A percentile compares a stretch with the other conserved stretches of the same genome.
Conservation (phyloP, 441 rosid genomes). For the Populus hybrid region DNA sequence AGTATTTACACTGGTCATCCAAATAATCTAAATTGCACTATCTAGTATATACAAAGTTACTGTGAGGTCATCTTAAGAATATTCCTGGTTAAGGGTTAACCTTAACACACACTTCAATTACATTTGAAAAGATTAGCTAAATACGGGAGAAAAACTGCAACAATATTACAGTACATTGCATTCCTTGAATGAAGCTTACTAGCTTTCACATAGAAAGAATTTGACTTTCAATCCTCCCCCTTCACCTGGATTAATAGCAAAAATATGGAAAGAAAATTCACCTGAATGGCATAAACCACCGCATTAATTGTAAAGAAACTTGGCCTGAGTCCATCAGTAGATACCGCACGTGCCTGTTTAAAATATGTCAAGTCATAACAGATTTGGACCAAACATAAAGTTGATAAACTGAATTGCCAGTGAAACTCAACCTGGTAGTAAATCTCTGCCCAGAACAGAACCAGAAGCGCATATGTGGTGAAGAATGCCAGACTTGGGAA, state of each 20-base stretch:
- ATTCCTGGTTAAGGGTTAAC: background rate
- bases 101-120: background rate
- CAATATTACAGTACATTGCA: background rate
- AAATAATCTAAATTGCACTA: background rate
- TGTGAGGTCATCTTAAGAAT: background rate
- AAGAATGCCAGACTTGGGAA: conserved; percentile 89
- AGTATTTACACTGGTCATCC: background rate
- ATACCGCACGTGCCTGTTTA: conserved; percentile 80
- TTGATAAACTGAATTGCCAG: background rate
- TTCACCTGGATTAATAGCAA: conserved; percentile 12
- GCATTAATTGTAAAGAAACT: conserved; percentile 81
- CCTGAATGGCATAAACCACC: conserved; percentile 74
- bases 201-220: conserved; percentile 19
- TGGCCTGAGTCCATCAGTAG: conserved; percentile 83
- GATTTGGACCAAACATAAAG: background rate
- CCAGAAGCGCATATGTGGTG: conserved; percentile 84
- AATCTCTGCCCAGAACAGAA: conserved; percentile 96
- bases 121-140: background rate
- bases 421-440: conserved; percentile 68
- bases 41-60: background rate
- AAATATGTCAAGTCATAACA: conserved; percentile 16
- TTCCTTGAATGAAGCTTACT: conserved; percentile 6
- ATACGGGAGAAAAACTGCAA: background rate
- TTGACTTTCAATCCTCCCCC: conserved; percentile 16
- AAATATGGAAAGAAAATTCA: conserved; percentile 32